Base-by-base conservation (phyloP, 345 rosid genomes). In the Limnanthes douglasii region DNA sequence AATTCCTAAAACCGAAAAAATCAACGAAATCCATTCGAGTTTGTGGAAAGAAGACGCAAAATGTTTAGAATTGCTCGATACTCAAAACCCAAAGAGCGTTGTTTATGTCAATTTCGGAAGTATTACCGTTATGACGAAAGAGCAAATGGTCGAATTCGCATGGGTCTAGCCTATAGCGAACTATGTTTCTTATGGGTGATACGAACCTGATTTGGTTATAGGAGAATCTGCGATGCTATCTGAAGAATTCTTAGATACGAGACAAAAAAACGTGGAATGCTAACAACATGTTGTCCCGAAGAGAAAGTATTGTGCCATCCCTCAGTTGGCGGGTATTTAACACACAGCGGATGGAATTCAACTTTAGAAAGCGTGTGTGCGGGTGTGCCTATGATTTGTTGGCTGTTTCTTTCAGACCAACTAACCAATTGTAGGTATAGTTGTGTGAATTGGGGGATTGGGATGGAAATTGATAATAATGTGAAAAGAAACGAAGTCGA, bases 281-380 rank as follows among this genome's bases (percentile, higher is more conserved):
- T 75, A 21, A 16, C 57, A 3, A 51, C 54, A 3, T 75, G 85
- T 73, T 71, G 79, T 38, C 44, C 65, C 1, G 79, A 75, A 8
- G 73, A 68, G 37, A 43, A 54, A 46, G 67, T 75, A 12, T 39
- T 75, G 0, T 48, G 21, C 11, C 76, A 75, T 59, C 64, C 66
- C 2, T 34, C 79, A 0, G 20, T 62, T 1, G 71, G 71, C 2
- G 80, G 58, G 4, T 68, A 71, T 43, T 30, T 75, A 28, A 68
- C 76, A 0, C 85, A 71, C 5, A 53, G 60, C n/a, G 85, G 79
- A n/a, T 75, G 79, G 76, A 75, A 75, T 32, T 75, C 84, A 3
- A 70, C 53, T 2, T 8, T 68, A 5, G 85, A 75, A 58, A 65
- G 76, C 15, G 11, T 75, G 0, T 29, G 35, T 4, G 30, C 51